Conservation (phyloP, 495 filamentous ascomycete species). For the Aspergillus steynii region DNA sequence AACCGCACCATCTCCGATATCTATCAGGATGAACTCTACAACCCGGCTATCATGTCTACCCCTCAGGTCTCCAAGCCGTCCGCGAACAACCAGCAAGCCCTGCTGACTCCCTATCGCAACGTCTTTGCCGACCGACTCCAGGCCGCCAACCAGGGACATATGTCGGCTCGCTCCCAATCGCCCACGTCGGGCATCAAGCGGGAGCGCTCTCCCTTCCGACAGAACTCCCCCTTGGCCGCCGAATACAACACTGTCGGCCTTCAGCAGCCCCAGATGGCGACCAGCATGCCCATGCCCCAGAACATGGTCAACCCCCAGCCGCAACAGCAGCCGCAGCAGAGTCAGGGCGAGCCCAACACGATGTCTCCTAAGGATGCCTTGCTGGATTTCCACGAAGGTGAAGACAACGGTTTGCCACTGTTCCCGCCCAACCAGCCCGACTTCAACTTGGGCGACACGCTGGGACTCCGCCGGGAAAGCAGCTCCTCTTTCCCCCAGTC, state of each 20-base stretch:
- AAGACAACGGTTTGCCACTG: conserved; percentile 65
- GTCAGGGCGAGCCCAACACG: conserved; percentile 63
- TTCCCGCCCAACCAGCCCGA: conserved; percentile 58
- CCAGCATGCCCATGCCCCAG: conserved; percentile 43
- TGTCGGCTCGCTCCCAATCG: conserved; percentile 60
- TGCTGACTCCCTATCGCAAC: conserved; percentile 58
- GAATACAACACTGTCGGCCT: conserved; percentile 32
- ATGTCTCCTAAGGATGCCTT: conserved; percentile 96
- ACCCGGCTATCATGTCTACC: conserved; percentile 59
- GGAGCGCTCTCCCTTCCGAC: conserved; percentile 80
- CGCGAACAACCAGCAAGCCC: conserved; percentile 30
- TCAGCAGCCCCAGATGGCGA: conserved; percentile 36
- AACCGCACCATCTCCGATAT: conserved; percentile 84
- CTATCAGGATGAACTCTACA: conserved; percentile 84
- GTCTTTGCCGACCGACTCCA: conserved; percentile 74
- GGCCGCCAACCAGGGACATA: conserved; percentile 71
- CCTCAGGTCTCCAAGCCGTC: conserved; percentile 41
- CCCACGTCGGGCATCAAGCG: conserved; percentile 56
- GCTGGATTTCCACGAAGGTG: conserved; percentile 76
- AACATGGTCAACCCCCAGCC: conserved; percentile 24
- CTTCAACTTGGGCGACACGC: conserved; percentile 41
- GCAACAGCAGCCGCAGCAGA: conserved; percentile 4
- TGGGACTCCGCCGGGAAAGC: conserved; percentile 45
- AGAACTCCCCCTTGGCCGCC: conserved; percentile 65
- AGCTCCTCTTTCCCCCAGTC: conserved; percentile 48